Conservation (phyloP, 495 filamentous ascomycete species). For the Penicillium fimorum region DNA sequence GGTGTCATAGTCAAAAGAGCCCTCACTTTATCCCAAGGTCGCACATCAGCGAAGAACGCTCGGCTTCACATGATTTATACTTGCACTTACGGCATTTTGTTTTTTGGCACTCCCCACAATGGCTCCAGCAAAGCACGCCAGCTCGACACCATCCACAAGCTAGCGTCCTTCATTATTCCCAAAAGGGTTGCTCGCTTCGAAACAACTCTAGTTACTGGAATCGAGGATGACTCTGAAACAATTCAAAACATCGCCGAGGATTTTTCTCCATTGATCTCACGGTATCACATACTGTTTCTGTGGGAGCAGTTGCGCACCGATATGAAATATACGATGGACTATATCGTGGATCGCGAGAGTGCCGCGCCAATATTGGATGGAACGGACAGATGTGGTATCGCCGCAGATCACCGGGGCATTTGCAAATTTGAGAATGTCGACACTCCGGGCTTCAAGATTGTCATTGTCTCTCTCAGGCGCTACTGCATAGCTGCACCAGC, state of each 20-base stretch:
- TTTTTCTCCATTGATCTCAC: constrained; percentile 4
- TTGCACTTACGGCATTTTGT: constrained; percentile 70
- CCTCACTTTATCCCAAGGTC: constrained; percentile 53
- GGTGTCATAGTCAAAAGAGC: constrained; percentile 68
- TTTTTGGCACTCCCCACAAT: constrained; percentile 71
- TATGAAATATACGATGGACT: constrained; percentile 1
- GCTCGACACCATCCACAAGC: background rate
- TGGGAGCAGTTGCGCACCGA: constrained; percentile 1
- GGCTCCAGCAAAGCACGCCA: constrained; percentile 45
- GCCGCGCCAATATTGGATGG: constrained; percentile 4
- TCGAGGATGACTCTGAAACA: constrained; percentile 7
- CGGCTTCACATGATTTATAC: constrained; percentile 66
- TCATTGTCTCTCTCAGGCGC: constrained; percentile 1
- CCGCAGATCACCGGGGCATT: constrained; percentile 7
- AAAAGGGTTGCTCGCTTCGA: background rate
- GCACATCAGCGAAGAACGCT: constrained; percentile 55
- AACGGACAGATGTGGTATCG: constrained; percentile 5
- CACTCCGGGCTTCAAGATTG: constrained; percentile 6
- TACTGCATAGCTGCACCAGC: constrained; percentile 1
- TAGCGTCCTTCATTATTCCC: constrained; percentile 2
- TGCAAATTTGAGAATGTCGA: constrained; percentile 7
- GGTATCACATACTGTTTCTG: constrained; percentile 3
- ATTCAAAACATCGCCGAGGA: constrained; percentile 4
- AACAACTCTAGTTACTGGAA: constrained; percentile 6
- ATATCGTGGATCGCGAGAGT: constrained; percentile 3